A percentile compares a stretch with the other conserved stretches of the same genome.
These are phyloP conservation scores for Stereum hirsutum DNA, from an alignment of 1,284 basidiomycete species.

Conservation along the genomic window DNA sequence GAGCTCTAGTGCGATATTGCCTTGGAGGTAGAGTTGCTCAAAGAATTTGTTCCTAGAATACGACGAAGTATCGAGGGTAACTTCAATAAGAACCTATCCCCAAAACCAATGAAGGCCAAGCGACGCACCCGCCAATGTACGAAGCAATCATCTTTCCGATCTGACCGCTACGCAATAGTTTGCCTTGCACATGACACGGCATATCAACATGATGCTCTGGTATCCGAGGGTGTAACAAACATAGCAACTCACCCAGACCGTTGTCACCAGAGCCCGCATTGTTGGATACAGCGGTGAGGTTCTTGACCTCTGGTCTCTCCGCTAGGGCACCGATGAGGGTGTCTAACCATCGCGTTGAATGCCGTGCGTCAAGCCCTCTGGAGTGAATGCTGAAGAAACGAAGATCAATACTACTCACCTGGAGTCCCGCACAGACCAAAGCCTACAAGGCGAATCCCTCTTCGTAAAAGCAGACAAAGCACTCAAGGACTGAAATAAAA, in stretches of 20 bases:
- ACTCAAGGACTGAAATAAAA: too few species aligned
- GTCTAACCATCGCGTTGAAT: constrained; percentile 30
- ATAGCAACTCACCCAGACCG: constrained; percentile 69
- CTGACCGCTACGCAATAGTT: constrained; percentile 69
- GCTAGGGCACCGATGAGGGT: constrained; percentile 79
- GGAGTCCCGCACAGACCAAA: constrained; percentile 76
- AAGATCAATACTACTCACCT: constrained; percentile 29
- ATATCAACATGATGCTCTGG: neutral
- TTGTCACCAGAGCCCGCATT: constrained; percentile 77
- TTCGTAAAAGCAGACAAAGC: too few species aligned
- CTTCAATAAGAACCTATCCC: neutral
- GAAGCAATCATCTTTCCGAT: constrained; percentile 82
- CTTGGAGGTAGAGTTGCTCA: constrained; percentile 70
- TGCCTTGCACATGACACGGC: constrained; percentile 36
- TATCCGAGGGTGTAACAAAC: too few species aligned
- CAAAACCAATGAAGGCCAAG: neutral
- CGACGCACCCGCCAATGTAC: constrained; percentile 73
- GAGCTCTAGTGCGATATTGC: constrained; percentile 79
- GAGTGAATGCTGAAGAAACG: neutral
- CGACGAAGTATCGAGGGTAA: neutral
- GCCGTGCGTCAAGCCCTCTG: neutral
- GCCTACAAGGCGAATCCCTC: too few species aligned
- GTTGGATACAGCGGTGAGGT: constrained; percentile 83
- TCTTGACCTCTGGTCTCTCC: constrained; percentile 60
- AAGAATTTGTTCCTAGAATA: constrained; percentile 64